A percentile compares a stretch with the other conserved stretches of the same genome.
Evolutionary conservation across 495 filamentous ascomycete species (phyloP).

Genomic region (Recurvomyces mirabilis): DNA sequence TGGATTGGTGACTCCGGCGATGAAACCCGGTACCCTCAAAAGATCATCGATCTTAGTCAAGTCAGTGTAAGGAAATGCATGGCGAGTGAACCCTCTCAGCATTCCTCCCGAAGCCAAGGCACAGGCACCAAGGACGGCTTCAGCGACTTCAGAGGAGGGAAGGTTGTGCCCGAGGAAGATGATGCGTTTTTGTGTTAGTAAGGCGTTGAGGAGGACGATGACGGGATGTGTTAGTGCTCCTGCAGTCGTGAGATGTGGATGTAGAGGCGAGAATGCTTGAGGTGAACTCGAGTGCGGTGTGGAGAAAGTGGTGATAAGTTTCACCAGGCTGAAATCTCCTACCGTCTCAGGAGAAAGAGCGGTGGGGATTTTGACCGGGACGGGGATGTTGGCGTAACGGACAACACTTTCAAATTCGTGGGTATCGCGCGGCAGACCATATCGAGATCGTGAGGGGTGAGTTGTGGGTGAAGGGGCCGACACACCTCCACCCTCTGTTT

Average conservation of each 20-base stretch:
- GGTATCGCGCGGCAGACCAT: conserved; percentile 75
- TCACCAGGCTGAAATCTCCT: conserved; percentile 93
- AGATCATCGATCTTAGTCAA: conserved; percentile 96
- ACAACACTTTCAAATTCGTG: conserved; percentile 95
- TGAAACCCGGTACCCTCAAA: conserved; percentile 89
- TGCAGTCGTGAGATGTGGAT: conserved; percentile 87
- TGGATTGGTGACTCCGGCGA: conserved; percentile 95
- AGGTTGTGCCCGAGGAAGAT: conserved; percentile 93
- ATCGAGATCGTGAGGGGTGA: conserved; percentile 31
- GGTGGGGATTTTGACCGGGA: conserved; percentile 90
- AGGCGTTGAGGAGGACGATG: conserved; percentile 64
- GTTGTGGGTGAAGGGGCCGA: conserved; percentile 1
- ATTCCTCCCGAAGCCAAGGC: conserved; percentile 89
- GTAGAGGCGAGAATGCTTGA: conserved; percentile 67
- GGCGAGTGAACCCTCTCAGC: conserved; percentile 88
- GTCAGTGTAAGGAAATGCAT: conserved; percentile 97
- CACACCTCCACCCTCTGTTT: background rate
- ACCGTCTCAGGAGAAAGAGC: conserved; percentile 91
- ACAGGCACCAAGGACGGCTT: conserved; percentile 88
- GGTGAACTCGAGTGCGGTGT: conserved; percentile 65
- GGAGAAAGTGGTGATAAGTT: conserved; percentile 89
- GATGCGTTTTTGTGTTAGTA: conserved; percentile 92
- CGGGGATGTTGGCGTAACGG: conserved; percentile 86
- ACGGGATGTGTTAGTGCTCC: conserved; percentile 69
- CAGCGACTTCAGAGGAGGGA: conserved; percentile 86